These are phyloP conservation scores for Corylus heterophylla DNA, from an alignment of 306 rosid species.

Conservation along the genomic window DNA sequence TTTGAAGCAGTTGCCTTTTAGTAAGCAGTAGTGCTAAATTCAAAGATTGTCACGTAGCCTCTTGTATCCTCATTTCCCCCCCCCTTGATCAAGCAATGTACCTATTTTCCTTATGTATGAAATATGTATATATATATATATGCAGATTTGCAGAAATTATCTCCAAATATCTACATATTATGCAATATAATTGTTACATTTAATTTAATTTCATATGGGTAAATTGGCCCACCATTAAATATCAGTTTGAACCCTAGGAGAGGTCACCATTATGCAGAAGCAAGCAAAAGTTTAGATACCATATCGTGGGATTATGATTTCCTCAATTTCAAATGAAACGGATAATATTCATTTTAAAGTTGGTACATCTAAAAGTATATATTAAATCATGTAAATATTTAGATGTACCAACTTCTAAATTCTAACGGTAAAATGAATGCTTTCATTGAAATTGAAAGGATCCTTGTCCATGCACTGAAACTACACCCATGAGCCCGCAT, in stretches of 20 bases:
- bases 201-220: too few relatives aligned
- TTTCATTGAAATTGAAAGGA: too few relatives aligned
- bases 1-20: not conserved
- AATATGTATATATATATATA: not conserved
- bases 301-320: too few relatives aligned
- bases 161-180: not conserved
- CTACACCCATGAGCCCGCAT: not conserved
- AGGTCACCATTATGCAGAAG: not conserved
- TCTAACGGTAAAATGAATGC: too few relatives aligned
- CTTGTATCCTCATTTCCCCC: not conserved
- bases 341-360: too few relatives aligned
- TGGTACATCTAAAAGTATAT: too few relatives aligned
- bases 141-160: not conserved
- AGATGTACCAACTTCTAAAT: too few relatives aligned
- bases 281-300: not conserved
- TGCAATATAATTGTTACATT: too few relatives aligned
- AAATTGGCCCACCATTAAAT: not conserved
- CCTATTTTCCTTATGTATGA: not conserved
- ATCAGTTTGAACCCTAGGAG: not conserved
- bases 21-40: not conserved
- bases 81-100: not conserved
- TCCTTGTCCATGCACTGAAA: not conserved
- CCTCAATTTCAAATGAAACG: too few relatives aligned
- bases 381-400: too few relatives aligned
- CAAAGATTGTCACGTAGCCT: not conserved